Evolutionary conservation across 2,329 filamentous ascomycete species (phyloP), one percentile per base, ranked within the genome.

Genomic region (Diaporthe sp.): DNA sequence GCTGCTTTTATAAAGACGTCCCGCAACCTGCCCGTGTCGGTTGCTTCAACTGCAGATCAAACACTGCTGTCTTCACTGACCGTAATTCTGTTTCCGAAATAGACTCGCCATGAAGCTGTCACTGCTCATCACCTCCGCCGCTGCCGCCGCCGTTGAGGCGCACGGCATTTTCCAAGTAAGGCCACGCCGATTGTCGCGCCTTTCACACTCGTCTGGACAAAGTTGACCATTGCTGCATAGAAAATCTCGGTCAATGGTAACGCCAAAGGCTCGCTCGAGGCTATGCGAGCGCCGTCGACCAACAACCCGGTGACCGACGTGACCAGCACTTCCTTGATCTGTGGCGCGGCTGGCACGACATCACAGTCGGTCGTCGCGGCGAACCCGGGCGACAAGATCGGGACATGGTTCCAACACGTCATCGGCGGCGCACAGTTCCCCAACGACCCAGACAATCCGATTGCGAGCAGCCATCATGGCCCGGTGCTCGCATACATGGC

Each of bases 291-390:
- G 2, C 88, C 88, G 7, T 82, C 81, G 57, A 87, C 85, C 82
- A 92, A 91, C 82, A 89, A 86, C 78, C 89, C 89, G 2, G 86
- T 90, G 28, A 85, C 86, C 67, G 85, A 88, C 79, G 88, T 90
- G 55, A 86, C 79, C 63, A 86, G 86, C 58, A 82, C 84, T 72
- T 86, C 87, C 80, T 86, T 90, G 71, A 84, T 86, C 78, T 91
- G 89, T 80, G 89, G 89, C 77, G 82, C 82, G 68, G 82, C 85
- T 15, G 85, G 85, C 22, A 82, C 80, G 39, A 86, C 82, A 13
- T 87, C 86, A 4, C 71, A 80, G 74, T 81, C 82, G 15, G 83
- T 91, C 71, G 86, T 90, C 77, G 82, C 84, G 57, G 86, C 90
- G 70, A 85, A 86, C 22, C 84, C 87, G 3, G 89, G 89, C 17